A percentile compares a stretch with the other conserved stretches of the same genome.
phyloP scores from a whole-genome alignment of 345 rosid species.

The Clausena lansium region DNA sequence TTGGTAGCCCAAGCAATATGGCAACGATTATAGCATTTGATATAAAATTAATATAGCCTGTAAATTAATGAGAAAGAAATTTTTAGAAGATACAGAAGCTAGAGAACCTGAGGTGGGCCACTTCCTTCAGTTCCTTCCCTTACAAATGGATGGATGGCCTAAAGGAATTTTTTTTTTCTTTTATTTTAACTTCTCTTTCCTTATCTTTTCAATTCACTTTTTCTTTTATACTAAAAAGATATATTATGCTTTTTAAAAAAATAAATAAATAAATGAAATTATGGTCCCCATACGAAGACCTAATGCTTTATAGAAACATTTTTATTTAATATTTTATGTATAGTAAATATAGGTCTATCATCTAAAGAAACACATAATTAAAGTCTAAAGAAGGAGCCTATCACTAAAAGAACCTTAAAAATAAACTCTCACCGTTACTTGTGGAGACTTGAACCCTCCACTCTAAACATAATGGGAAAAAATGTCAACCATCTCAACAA shows the following conservation, averaged over 20 bases:
- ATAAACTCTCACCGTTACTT: no score
- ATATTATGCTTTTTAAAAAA: conserved; percentile 1
- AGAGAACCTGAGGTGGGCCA: conserved; percentile 18
- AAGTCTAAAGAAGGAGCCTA: no score
- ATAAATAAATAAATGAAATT: no score
- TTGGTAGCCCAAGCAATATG: conserved; percentile 7
- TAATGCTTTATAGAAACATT: neutral
- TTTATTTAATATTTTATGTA: neutral
- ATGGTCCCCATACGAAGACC: conserved; percentile 40
- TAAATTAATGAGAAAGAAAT: neutral
- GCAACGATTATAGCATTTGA: conserved; percentile 1
- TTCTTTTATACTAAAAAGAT: conserved; percentile 15
- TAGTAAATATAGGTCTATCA: no score
- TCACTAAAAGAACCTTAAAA: no score
- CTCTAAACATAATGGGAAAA: no score
- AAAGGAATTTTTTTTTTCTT: neutral
- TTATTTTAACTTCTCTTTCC: neutral
- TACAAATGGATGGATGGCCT: conserved; percentile 4
- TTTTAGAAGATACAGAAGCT: conserved; percentile 7
- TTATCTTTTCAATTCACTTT: conserved; percentile 17
- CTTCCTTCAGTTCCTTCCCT: conserved; percentile 1
- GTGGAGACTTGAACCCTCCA: no score
- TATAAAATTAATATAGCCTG: neutral
- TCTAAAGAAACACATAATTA: no score
- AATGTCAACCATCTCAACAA: no score